A percentile compares a stretch with the other conserved stretches of the same genome.
phyloP scores from a whole-genome alignment of 441 rosid genomes.

The Macaranga tanarius region DNA sequence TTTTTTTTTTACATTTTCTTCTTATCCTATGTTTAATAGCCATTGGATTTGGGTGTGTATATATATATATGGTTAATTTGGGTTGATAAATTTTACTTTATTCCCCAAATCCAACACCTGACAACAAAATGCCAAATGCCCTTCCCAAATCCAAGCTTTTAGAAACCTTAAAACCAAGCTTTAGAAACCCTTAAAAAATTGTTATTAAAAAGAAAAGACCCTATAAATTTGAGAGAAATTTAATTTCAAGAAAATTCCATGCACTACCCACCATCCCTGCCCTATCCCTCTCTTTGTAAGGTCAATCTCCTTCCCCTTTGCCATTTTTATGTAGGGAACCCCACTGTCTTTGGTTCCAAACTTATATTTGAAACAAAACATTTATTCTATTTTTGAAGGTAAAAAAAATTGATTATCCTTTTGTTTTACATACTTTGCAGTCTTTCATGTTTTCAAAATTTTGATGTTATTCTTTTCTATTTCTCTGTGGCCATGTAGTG shows the following conservation, averaged over 20 bases:
- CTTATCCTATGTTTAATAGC: too few species aligned
- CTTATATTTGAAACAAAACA: not conserved
- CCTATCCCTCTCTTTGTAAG: not conserved
- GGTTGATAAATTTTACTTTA: not conserved
- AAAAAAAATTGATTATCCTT: not conserved
- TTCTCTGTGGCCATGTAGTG: not conserved
- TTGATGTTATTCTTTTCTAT: not conserved
- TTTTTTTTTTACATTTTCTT: too few species aligned
- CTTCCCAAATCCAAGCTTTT: conserved; percentile 10
- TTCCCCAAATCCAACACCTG: conserved; percentile 33
- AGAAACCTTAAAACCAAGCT: not conserved
- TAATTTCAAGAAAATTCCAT: not conserved
- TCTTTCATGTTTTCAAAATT: not conserved
- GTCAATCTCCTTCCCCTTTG: conserved; percentile 32
- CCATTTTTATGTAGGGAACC: conserved; percentile 5
- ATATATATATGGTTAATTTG: too few species aligned
- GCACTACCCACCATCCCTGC: not conserved
- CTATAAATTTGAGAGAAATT: too few species aligned
- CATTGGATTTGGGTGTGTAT: too few species aligned
- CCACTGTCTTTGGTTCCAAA: not conserved
- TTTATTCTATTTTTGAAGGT: not conserved
- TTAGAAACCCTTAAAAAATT: too few species aligned
- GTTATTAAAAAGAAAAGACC: too few species aligned
- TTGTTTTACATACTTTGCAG: not conserved
- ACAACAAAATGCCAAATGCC: conserved; percentile 47